Evolutionary conservation across 2,329 filamentous ascomycete genomes (phyloP), one percentile per base, ranked within the genome.

Genomic region (Colletotrichum sp.): DNA sequence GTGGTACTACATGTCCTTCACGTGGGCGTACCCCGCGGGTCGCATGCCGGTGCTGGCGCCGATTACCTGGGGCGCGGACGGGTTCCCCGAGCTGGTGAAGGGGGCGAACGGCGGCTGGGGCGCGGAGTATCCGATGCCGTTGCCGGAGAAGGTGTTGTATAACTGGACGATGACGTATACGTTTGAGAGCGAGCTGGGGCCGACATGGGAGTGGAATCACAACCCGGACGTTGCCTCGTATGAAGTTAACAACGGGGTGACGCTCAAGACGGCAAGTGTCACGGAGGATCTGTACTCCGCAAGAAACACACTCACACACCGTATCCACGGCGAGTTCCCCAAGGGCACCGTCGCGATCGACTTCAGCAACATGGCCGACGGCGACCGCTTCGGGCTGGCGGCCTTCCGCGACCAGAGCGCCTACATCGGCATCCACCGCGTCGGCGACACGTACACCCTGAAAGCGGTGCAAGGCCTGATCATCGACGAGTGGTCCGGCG

Each of bases 181-280:
- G 0, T 92, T 92, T 76, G 64, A 76, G 0, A 78, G 81, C 0
- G 76, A 81, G 0, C 83, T 92, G 1, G 80, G 83, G 8, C 83
- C 85, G 0, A 82, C 86, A 3, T 92, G 89, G 88, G 90, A 92
- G 79, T 92, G 90, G 90, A 92, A 92, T 78, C 90, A 92, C 77
- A 92, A 92, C 79, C 90, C 90, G 0, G 89, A 92, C 71, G 84
- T 81, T 1, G 82, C 80, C 12, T 87, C 86, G 10, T 92, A 82
- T 78, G 80, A 78, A 3, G 82, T 90, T 13, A 80, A 83, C 55
- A 82, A 86, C 34, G 87, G 88, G 3, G 78, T 92, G 4, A 85
- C 83, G 0, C 83, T 92, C 2, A 82, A 80, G 32, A 88, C 90
- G 3, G 88, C 87, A 2, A 89, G 87, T 0, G 85, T 91, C 1